These are phyloP conservation scores for Linderina pennispora DNA, from an alignment of 192 early-diverging fungal genomes.

Conservation along the genomic window DNA sequence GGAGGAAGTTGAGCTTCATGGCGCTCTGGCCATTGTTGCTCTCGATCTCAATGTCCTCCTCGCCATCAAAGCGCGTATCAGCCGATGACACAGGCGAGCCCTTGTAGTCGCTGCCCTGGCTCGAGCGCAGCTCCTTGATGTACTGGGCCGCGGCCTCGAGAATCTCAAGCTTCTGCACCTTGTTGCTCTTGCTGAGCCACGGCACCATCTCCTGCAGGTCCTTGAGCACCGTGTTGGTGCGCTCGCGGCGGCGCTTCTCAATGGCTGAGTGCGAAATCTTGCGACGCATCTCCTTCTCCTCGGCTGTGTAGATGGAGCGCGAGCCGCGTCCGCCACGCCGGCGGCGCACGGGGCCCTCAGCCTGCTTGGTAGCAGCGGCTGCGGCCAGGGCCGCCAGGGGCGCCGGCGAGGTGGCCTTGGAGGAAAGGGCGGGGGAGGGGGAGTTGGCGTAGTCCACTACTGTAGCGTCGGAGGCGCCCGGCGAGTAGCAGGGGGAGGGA, in stretches of 20 bases:
- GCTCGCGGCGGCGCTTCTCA: slow-evolving; percentile 73
- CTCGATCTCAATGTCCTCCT: slow-evolving; percentile 3
- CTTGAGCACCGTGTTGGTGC: slow-evolving; percentile 78
- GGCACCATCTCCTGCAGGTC: slow-evolving; percentile 73
- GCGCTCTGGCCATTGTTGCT: slow-evolving; percentile 5
- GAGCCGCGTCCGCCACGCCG: slow-evolving; percentile 18
- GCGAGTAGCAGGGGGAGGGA: slow-evolving; percentile 13
- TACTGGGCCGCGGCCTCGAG: slow-evolving; percentile 25
- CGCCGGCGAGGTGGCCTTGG: slow-evolving; percentile 24
- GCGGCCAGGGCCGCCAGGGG: slow-evolving; percentile 14
- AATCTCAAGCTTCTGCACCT: slow-evolving; percentile 28
- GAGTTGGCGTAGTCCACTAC: slow-evolving; percentile 18
- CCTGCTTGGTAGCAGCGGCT: slow-evolving; percentile 1
- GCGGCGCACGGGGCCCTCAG: not conserved
- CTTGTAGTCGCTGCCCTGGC: not conserved
- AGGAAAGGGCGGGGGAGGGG: slow-evolving; percentile 12
- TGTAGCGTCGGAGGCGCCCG: slow-evolving; percentile 10
- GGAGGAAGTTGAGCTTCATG: slow-evolving; percentile 31
- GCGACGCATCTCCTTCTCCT: slow-evolving; percentile 58
- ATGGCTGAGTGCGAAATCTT: slow-evolving; percentile 81
- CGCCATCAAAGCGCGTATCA: slow-evolving; percentile 4
- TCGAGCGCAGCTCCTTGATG: slow-evolving; percentile 18
- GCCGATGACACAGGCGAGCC: slow-evolving; percentile 3
- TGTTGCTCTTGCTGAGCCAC: slow-evolving; percentile 23
- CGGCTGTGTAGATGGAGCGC: slow-evolving; percentile 22